Base-by-base conservation (phyloP, 1,284 basidiomycete genomes). In the Malassezia arunalokei region DNA sequence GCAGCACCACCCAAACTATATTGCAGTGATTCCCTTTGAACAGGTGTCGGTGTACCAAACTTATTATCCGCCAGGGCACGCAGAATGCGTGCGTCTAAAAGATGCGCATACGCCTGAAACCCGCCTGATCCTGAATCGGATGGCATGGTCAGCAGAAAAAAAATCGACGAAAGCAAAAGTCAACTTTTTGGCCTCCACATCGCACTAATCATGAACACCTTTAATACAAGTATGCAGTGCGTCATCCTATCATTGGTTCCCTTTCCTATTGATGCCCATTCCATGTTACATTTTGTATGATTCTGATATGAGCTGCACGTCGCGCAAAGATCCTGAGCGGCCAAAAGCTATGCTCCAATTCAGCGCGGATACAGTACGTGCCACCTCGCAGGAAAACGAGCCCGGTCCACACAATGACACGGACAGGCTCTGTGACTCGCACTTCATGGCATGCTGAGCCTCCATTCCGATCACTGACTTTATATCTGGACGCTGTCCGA, bases 1-100 rank as follows among this genome's bases (percentile, higher is more conserved):
- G 85, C 83, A 73, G 91, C 86, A 11, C 53, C 53, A 27, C 48
- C 40, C 28, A 99, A 80, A 0, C 87, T 87, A 24, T 89, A 78
- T 5, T 88, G 87, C 47, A 92, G 86, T 40, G 70, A 63, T 63
- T 84, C 85, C 6, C 78, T 78, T 71, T 90, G 87, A 3, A 90
- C 83, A 17, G 84, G 78, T 0, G 87, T 90, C 1, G 87, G 87
- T 29, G 80, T 79, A n/a, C 84, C 81, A 68, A 86, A 89, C 29
- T 84, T 83, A 62, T 83, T 77, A 65, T 88, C 85, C 5, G 86
- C 85, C 11, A 90, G 79, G 8, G 86, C 83, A 15, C 73, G 64
- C 28, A 90, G 78, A 20, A 90, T 74, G 6, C 87, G 81, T 4
- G 80, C 76, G 75, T 88, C 86, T 33, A 88, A 78, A 38, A 87